Evolutionary conservation across 495 filamentous ascomycete species (phyloP).

Genomic region (Evernia prunastri): DNA sequence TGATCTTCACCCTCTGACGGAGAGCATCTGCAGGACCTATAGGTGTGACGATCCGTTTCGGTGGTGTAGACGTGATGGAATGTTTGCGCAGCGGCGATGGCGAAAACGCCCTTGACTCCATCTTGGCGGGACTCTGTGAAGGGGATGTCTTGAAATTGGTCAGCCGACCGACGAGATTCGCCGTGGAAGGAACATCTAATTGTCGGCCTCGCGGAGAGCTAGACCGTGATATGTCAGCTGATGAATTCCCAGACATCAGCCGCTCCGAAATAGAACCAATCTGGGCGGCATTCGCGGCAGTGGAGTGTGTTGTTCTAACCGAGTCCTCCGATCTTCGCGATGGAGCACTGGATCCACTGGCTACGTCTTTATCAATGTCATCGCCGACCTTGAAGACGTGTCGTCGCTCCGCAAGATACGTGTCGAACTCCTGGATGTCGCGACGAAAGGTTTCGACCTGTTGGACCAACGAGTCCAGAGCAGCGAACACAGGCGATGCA

Average conservation of each 20-base stretch:
- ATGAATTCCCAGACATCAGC: conserved; percentile 20
- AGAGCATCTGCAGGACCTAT: conserved; percentile 21
- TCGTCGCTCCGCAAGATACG: conserved; percentile 65
- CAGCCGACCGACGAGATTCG: conserved; percentile 18
- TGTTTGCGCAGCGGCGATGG: conserved; percentile 28
- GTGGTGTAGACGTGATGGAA: conserved; percentile 13
- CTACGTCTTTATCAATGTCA: conserved; percentile 25
- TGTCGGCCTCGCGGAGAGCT: conserved; percentile 27
- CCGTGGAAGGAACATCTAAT: conserved; percentile 11
- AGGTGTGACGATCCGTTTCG: conserved; percentile 10
- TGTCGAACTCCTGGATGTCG: conserved; percentile 70
- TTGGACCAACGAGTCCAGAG: conserved; percentile 48
- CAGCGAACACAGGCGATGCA: conserved; percentile 34
- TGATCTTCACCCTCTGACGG: conserved; percentile 21
- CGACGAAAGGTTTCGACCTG: conserved; percentile 59
- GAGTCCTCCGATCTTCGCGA: conserved; percentile 18
- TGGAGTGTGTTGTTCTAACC: conserved; percentile 6
- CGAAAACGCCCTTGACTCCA: conserved; percentile 21
- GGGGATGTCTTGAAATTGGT: conserved; percentile 24
- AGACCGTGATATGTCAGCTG: conserved; percentile 20
- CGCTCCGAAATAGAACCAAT: conserved; percentile 26
- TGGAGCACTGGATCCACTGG: conserved; percentile 13
- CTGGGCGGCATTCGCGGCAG: conserved; percentile 3
- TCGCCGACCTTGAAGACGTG: conserved; percentile 57
- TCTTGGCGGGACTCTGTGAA: conserved; percentile 22